These are phyloP conservation scores for Penicillium malachiteum DNA, from an alignment of 495 filamentous ascomycete species.

Conservation along the genomic window DNA sequence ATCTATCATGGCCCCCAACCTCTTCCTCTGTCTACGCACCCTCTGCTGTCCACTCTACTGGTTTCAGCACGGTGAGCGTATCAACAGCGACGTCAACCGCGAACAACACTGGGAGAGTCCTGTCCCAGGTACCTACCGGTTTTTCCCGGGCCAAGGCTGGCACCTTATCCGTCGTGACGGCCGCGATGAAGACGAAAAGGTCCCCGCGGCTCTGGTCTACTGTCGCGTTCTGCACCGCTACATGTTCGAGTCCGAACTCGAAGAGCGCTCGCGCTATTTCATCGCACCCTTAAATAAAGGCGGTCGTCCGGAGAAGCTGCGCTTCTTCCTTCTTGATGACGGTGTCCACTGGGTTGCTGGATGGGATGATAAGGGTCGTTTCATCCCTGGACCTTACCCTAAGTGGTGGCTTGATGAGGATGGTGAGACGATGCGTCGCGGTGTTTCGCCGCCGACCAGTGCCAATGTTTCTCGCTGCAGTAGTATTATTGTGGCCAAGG, in stretches of 20 bases:
- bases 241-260: slow-evolving; percentile 45
- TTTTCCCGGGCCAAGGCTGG: slow-evolving; percentile 45
- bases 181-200: slow-evolving; percentile 38
- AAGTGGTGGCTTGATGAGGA: slow-evolving; percentile 44
- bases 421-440: slow-evolving; percentile 39
- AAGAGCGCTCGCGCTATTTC: slow-evolving; percentile 44
- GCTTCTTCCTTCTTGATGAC: slow-evolving; percentile 47
- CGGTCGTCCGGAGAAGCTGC: slow-evolving; percentile 33
- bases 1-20: slow-evolving; percentile 43
- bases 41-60: slow-evolving; percentile 45
- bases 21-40: slow-evolving; percentile 44
- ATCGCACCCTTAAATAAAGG: slow-evolving; percentile 36
- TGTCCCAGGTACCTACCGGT: slow-evolving; percentile 46
- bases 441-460: slow-evolving; percentile 37
- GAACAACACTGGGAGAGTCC: slow-evolving; percentile 49
- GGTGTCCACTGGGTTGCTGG: slow-evolving; percentile 44
- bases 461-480: slow-evolving; percentile 41
- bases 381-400: slow-evolving; percentile 47
- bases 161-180: slow-evolving; percentile 42
- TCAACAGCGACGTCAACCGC: slow-evolving; percentile 34
- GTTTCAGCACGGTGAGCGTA: slow-evolving; percentile 43
- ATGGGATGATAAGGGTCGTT: slow-evolving; percentile 44
- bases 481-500: slow-evolving; percentile 38
- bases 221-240: slow-evolving; percentile 49
- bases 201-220: slow-evolving; percentile 41